Base-by-base conservation (phyloP, 1,139 yeast species). In the Yamadazyma jaroonii region DNA sequence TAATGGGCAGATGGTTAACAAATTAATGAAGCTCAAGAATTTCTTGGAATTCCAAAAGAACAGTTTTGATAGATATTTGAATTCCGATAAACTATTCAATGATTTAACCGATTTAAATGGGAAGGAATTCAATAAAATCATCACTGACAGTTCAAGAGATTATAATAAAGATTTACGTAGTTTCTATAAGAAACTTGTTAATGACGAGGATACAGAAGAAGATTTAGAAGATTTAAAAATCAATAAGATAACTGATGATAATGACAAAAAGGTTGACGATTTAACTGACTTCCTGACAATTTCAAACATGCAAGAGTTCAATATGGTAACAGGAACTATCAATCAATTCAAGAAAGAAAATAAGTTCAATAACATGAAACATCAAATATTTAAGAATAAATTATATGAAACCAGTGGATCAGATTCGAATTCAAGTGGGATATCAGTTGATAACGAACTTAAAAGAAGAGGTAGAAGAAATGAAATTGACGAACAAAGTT, bases 371-470 rank as follows among this genome's bases (percentile, higher is more conserved):
- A 46, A 45, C 32, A 44, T 62, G 37, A 67, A 65, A 39, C 74
- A 71, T 46, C 64, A 63, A 37, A 67, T 71, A 5, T 70, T 71
- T 51, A 68, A 62, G 46, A 64, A 59, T 40, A 48, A 74, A 10
- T 54, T 71, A 21, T 71, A 71, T 44, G 75, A 69, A 38, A 65
- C 73, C 1, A 64, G 72, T 2, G 76, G 74, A 0, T 67, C 74
- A 0, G 76, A 71, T 41, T 61, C 73, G 3, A 64, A 63, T 43
- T 52, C 46, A 10, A 44, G 41, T 22, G 40, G 47, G 11, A 54
- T 65, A 6, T 32, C 29, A 8, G 31, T 25, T 5, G 31, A 8
- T n/a, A 30, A 9, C 6, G 33, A 29, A 13, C 17, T 34, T 2
- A 54, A 53, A 32, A 46, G 59, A 41, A 48, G 61, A 43, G 59